phyloP scores from a whole-genome alignment of 2,329 filamentous ascomycete species.

The Neopestalotiopsis sp. region DNA sequence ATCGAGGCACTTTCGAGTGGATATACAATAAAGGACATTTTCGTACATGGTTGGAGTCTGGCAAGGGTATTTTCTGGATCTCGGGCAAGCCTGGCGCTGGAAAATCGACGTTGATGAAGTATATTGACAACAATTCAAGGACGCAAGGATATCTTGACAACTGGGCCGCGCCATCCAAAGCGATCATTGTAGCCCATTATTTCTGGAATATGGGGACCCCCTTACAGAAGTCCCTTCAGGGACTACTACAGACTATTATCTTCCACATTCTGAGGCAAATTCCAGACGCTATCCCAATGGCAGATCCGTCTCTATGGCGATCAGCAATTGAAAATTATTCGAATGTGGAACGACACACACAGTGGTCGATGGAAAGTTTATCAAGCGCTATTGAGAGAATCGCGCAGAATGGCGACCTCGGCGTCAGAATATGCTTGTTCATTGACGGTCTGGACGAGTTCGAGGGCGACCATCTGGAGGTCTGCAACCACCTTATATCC shows the following conservation, averaged over 20 bases:
- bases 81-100: slow-evolving; percentile 29
- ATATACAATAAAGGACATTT: neutral
- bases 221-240: slow-evolving; percentile 35
- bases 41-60: neutral
- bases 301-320: neutral
- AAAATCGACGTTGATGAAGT: slow-evolving; percentile 31
- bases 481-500: neutral
- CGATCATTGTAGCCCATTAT: slow-evolving; percentile 37
- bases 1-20: neutral
- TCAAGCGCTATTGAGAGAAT: neutral
- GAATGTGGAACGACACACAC: too few relatives aligned
- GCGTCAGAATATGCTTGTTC: slow-evolving; percentile 36
- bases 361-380: neutral
- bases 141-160: neutral
- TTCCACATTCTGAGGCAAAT: neutral
- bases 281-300: neutral
- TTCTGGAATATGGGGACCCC: slow-evolving; percentile 39
- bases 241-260: neutral
- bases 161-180: slow-evolving; percentile 33
- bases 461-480: slow-evolving; percentile 28
- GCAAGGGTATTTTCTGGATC: slow-evolving; percentile 25
- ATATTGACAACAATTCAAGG: slow-evolving; percentile 19
- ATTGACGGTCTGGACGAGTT: slow-evolving; percentile 42
- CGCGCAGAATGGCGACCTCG: neutral
- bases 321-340: too few relatives aligned